Base-by-base conservation (phyloP, 176 grass and related monocot species). In the Cenchrus purpureus region DNA sequence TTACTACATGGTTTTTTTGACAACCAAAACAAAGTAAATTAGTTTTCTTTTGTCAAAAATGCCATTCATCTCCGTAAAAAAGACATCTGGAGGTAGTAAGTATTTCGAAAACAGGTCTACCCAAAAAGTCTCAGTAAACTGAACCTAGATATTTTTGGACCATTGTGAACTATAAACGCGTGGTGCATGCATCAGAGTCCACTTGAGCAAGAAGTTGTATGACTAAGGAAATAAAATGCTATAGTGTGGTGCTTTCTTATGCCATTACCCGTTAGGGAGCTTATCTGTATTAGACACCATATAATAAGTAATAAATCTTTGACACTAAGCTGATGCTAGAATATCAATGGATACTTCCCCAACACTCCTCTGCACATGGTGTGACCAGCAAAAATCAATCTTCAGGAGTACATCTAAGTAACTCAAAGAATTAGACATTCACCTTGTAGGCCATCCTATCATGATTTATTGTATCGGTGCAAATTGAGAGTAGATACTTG, bases 231-330 rank as follows among this genome's bases (percentile, higher is more conserved):
- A 74, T 16, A 45, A 19, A 79, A 34, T 7, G 19, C 19, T 34
- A n/a, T n/a, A 42, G 22, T 14, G 29, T 54, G 45, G 10, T 42
- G 10, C 29, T 68, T n/a, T 42, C 29, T 67, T 34, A 25, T 68
- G 5, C 46, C 17, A 10, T 57, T 40, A 40, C 4, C 37, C 37
- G 3, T 57, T 10, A 76, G 2, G 53, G 57, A 56, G 53, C 32
- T 20, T 79, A 32, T 67, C 28, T 8, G 10, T 67, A 53, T 67
- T 40, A 17, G 45, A 37, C 42, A 65, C 2, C 0, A 52, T 22
- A n/a, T 79, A n/a, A 67, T 22, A 80, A 80, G 5, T 4, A 25
- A 53, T 19, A 75, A 80, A 42, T 34, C 16, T 54, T 53, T n/a
- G 32, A 67, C 15, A 53, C 1, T 37, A 79, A 6, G 68, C 16